Evolutionary conservation across 495 filamentous ascomycete genomes (phyloP), one percentile per base, ranked within the genome.

Genomic region (Daldinia caldariorum): DNA sequence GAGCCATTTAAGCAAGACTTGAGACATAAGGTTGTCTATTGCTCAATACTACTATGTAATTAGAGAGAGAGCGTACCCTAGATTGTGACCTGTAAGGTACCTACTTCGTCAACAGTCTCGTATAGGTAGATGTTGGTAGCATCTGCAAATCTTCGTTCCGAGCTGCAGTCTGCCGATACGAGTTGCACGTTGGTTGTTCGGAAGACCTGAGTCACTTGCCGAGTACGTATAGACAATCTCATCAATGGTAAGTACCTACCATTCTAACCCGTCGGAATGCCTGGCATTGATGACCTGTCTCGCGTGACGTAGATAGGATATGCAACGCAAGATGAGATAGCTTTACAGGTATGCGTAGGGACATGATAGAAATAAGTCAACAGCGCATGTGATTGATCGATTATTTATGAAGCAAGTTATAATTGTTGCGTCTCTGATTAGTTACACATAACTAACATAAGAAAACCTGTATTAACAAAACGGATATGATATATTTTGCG

Each of bases 301-400:
- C 43, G 10, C 7, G 43, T 47, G 43, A 47, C 43, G 43, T 22
- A 22, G 16, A 47, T 47, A 12, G 18, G 4, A 1, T 47, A 47
- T 47, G 43, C 43, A 47, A 47, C 18, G 43, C 43, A 47, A 47
- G 43, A 47, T 47, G 43, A 47, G 20, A 20, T 47, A 47, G 43
- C 43, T 10, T 47, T 9, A 20, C 16, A 20, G 9, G 4, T 9
- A 18, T 6, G 26, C 8, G 18, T 45, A 20, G 9, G 4, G 16
- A 18, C 3, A 47, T 7, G n/a, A 10, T 47, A 9, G 1, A 20
- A 0, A 7, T 18, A 43, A 35, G 41, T 10, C 41, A 20, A 45
- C 5, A 6, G 6, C n/a, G 7, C 16, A 20, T 18, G 18, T 47
- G 18, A 47, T 47, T 47, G 43, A 47, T 45, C 16, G 5, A n/a